Conservation (phyloP, 495 filamentous ascomycete genomes). For the Penicillium silybi region DNA sequence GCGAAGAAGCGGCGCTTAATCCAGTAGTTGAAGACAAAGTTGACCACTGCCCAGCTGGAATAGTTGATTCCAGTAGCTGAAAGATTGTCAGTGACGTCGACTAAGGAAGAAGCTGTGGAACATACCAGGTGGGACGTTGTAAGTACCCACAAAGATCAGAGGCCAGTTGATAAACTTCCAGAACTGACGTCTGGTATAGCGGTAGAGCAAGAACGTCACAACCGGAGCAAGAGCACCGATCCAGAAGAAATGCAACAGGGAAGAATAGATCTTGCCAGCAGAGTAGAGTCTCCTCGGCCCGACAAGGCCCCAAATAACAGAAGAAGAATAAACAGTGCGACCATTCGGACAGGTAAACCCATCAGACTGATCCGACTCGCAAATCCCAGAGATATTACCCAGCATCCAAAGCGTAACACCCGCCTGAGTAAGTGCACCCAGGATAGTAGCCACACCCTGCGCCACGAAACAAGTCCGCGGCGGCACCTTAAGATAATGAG, state of each 20-base stretch:
- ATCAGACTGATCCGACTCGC: conserved; percentile 25
- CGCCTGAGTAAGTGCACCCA: conserved; percentile 35
- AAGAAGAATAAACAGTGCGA: conserved; percentile 39
- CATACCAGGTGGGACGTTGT: conserved; percentile 35
- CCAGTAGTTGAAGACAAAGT: conserved; percentile 42
- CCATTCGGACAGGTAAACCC: conserved; percentile 42
- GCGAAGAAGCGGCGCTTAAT: conserved; percentile 35
- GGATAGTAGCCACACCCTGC: conserved; percentile 37
- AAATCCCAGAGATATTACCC: conserved; percentile 36
- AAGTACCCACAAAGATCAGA: conserved; percentile 43
- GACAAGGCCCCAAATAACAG: conserved; percentile 38
- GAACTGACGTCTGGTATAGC: conserved; percentile 31
- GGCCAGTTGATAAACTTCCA: conserved; percentile 44
- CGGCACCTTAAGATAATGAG: conserved; percentile 40
- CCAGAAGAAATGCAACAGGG: conserved; percentile 32
- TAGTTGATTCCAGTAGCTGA: conserved; percentile 48
- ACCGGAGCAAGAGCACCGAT: conserved; percentile 35
- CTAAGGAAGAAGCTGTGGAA: background rate
- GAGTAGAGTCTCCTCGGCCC: conserved; percentile 31
- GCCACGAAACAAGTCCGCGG: conserved; percentile 35
- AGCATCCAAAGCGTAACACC: conserved; percentile 42
- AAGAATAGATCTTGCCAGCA: conserved; percentile 19
- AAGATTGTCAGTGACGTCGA: background rate
- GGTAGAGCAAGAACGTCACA: conserved; percentile 28
- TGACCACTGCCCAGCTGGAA: conserved; percentile 46